Percentiles rank a stretch among this genome's conserved stretches.
These are phyloP conservation scores for Sarocladium strictum DNA, from an alignment of 2,329 filamentous ascomycete genomes.

Conservation along the genomic window DNA sequence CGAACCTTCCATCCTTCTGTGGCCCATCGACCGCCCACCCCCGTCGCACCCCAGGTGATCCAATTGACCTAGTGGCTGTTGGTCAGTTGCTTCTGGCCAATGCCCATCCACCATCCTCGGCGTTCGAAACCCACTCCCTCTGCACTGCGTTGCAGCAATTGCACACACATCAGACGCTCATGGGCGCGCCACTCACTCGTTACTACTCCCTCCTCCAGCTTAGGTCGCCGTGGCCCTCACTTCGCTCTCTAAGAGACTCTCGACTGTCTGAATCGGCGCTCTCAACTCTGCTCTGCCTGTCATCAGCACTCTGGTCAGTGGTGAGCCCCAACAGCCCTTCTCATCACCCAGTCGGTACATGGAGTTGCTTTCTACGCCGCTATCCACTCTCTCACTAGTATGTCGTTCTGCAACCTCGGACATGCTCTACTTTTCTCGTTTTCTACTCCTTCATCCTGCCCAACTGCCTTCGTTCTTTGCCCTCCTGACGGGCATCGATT, in stretches of 20 bases:
- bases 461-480: not conserved
- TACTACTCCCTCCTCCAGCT: not conserved
- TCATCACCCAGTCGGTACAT: no score
- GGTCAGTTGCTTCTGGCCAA: conserved; percentile 1
- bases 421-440: not conserved
- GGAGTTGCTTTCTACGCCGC: not conserved
- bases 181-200: not conserved
- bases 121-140: not conserved
- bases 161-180: conserved; percentile 3
- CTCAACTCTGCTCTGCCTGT: not conserved
- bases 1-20: conserved; percentile 10
- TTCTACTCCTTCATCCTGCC: not conserved
- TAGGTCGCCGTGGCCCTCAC: not conserved
- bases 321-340: no score
- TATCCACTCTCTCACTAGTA: not conserved
- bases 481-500: not conserved
- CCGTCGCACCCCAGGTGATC: not conserved
- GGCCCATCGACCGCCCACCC: conserved; percentile 1
- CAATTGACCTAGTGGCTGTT: not conserved
- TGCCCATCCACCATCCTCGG: not conserved
- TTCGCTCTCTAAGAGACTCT: not conserved
- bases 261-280: no score
- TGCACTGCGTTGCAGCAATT: not conserved
- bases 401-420: not conserved
- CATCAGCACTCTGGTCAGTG: no score